Conservation (phyloP, 1,284 basidiomycete species). For the Taiwanofungus camphoratus region DNA sequence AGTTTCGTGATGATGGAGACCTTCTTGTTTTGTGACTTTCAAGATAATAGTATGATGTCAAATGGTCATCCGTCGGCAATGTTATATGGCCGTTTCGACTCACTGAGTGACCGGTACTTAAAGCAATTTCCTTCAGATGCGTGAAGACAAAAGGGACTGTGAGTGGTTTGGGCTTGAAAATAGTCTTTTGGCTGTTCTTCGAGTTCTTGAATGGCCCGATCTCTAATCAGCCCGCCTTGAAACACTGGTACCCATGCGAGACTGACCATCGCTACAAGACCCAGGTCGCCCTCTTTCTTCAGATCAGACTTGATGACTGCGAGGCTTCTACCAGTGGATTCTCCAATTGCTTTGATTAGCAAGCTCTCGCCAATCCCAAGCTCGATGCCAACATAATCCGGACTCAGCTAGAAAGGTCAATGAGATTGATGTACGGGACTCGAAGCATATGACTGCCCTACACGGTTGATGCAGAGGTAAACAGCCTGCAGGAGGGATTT, state of each 20-base stretch:
- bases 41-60: neutral
- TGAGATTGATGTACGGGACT: neutral
- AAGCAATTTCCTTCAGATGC: conserved; percentile 82
- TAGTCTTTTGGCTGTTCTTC: conserved; percentile 88
- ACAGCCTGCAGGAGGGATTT: conserved; percentile 81
- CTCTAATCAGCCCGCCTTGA: too few relatives aligned
- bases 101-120: conserved; percentile 79
- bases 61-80: neutral
- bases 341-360: conserved; percentile 92
- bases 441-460: conserved; percentile 34
- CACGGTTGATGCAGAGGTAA: conserved; percentile 96
- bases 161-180: conserved; percentile 92
- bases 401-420: conserved; percentile 65
- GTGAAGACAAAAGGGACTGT: conserved; percentile 88
- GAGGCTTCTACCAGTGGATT: conserved; percentile 86
- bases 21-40: conserved; percentile 88
- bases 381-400: conserved; percentile 95
- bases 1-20: conserved; percentile 94
- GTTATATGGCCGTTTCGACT: conserved; percentile 13
- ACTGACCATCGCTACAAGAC: conserved; percentile 87
- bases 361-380: conserved; percentile 95
- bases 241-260: neutral
- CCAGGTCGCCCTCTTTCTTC: conserved; percentile 92
- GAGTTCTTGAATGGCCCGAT: conserved; percentile 57
- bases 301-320: conserved; percentile 87